A percentile compares a stretch with the other conserved stretches of the same genome.
Evolutionary conservation across 352 stramenopile species (phyloP).

Genomic region (Peronospora farinosa): DNA sequence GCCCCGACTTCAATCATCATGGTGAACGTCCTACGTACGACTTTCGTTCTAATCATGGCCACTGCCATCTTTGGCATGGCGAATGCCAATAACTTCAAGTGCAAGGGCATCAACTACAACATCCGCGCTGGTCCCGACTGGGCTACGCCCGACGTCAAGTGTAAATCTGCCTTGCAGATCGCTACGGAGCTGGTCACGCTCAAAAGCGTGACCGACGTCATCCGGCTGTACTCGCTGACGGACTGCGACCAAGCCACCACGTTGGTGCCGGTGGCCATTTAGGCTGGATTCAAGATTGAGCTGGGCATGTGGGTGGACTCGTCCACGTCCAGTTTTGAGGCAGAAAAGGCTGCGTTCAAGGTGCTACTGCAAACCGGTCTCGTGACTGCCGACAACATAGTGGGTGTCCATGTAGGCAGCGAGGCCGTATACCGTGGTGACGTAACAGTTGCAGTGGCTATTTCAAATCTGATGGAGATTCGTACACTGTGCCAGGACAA

Average conservation of each 20-base stretch:
- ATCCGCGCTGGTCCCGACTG: conserved; percentile 52
- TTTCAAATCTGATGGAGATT: conserved; percentile 52
- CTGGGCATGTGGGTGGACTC: conserved; percentile 52
- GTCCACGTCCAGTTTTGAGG: conserved; percentile 29
- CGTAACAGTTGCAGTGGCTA: conserved; percentile 33
- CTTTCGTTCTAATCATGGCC: conserved; percentile 24
- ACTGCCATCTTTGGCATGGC: conserved; percentile 19
- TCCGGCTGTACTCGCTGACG: conserved; percentile 48
- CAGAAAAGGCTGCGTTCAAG: conserved; percentile 42
- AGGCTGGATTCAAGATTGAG: conserved; percentile 41
- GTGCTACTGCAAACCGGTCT: conserved; percentile 35
- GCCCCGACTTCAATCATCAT: conserved; percentile 8
- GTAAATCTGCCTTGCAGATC: conserved; percentile 47
- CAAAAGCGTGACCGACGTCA: conserved; percentile 39
- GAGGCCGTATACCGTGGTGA: conserved; percentile 64
- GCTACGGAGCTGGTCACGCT: conserved; percentile 39
- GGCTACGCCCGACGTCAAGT: conserved; percentile 41
- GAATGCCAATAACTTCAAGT: conserved; percentile 34
- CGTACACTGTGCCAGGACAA: conserved; percentile 34
- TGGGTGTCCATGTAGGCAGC: conserved; percentile 60
- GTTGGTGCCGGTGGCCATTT: conserved; percentile 36
- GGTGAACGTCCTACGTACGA: conserved; percentile 32
- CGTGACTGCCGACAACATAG: conserved; percentile 35
- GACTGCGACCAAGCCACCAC: conserved; percentile 43
- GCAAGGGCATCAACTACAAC: conserved; percentile 71